phyloP scores from a whole-genome alignment of 2,329 filamentous ascomycete species.

The Penicillium thymicola region DNA sequence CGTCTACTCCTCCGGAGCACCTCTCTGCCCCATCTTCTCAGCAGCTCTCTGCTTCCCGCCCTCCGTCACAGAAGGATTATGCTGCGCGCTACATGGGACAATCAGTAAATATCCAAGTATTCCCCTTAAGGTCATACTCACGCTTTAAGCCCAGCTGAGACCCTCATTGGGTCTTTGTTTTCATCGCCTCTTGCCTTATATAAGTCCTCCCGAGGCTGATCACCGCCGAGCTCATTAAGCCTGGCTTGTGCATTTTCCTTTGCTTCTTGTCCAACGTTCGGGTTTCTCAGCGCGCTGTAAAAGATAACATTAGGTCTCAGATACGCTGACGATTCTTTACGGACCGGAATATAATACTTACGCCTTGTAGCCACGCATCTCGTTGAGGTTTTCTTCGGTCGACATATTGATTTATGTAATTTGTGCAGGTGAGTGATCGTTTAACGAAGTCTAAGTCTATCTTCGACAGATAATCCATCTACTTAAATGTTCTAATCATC shows the following conservation, averaged over 20 bases:
- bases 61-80: background rate
- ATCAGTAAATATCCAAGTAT: background rate
- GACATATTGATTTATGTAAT: background rate
- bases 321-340: background rate
- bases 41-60: background rate
- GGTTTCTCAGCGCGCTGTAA: background rate
- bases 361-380: constrained; percentile 5
- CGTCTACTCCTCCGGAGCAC: background rate
- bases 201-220: background rate
- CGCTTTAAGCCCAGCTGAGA: background rate
- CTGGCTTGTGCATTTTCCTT: background rate
- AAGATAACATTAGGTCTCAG: background rate
- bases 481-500: background rate
- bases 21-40: background rate
- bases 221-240: background rate
- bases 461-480: background rate
- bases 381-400: background rate
- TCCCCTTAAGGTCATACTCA: background rate
- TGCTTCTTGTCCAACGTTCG: background rate
- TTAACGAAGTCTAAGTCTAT: background rate
- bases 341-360: background rate
- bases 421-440: background rate
- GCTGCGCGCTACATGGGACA: background rate
- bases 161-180: background rate
- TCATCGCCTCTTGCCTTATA: background rate